Evolutionary conservation across 1,139 yeast genomes (phyloP), one percentile per base, ranked within the genome.

Genomic region (Candida labiduridarum): DNA sequence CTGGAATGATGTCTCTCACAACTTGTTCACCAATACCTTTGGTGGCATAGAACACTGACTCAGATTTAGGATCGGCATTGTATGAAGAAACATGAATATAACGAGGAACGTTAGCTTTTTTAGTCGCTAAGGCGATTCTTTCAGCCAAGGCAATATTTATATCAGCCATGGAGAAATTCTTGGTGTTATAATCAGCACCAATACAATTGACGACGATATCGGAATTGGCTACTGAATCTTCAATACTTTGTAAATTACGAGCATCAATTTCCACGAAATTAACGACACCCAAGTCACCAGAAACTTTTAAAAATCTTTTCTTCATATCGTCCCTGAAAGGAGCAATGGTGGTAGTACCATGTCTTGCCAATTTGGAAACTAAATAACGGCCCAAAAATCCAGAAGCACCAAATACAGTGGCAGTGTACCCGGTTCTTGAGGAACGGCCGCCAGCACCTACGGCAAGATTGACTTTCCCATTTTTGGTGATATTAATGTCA

Each of bases 381-480:
- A 89, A 69, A 59, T 87, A 82, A 50, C 91, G 82, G 38, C 96
- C 96, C 54, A 89, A 73, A 67, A 86, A 85, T 1, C 96, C 96
- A 48, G 84, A 72, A 34, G 89, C 91, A 11, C 96, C 96, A 63
- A 89, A 89, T 3, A 89, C 94, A 6, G 96, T 89, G 29, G 94
- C 96, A 6, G 94, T 88, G 71, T 84, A 88, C 2, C 96, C 96
- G n/a, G 94, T 85, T 74, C 96, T 80, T 36, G 96, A 89, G 9
- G 96, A 87, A 56, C 90, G 80, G 40, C 96, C 96, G 43, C 96
- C 96, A 46, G 83, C 72, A 53, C 96, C 96, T 39, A 78, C 77
- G 19, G 88, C 69, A 48, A 87, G 67, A 59, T 84, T 78, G 41
- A 90, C 85, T 64, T 89, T 88, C 36, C 96, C 96, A 50, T 79